Base-by-base conservation (phyloP, 495 filamentous ascomycete genomes). In the Tetracladium marchalianum region DNA sequence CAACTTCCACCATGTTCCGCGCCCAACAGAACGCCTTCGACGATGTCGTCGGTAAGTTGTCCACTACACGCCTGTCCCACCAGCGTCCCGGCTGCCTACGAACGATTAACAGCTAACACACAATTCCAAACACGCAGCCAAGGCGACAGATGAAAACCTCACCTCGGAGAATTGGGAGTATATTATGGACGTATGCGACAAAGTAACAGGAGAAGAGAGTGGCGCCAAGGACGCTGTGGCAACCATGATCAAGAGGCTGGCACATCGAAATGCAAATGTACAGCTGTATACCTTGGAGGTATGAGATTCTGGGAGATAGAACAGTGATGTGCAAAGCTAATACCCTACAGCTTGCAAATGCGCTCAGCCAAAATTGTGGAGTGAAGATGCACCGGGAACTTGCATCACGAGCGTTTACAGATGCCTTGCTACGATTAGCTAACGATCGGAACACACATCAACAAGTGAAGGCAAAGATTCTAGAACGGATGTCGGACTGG, bases 161-260 rank as follows among this genome's bases (percentile, higher is more conserved):
- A 97, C 92, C 8, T 85, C 85, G 36, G 93, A 97, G 70, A 95
- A 97, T 66, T 98, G 92, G 92, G 92, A 92, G 58, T 89, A 82
- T 62, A 98, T 98, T 64, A 82, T 98, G 66, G 92, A 98, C 74
- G 89, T 97, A 46, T 96, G 90, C 74, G 92, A 98, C 66, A 90
- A 88, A 60, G 92, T 96, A 35, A 67, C 59, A 22, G 66, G 59
- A 42, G 65, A 73, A 45, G 43, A 62, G 37, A 74, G 69, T 59
- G 77, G 89, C 36, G 75, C 88, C 42, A 95, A 94, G 67, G 90
- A 97, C 69, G 89, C 81, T 13, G 87, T 97, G 50, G 85, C 88
- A 51, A 84, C 86, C 49, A 75, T 98, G 74, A 98, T 97, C 63
- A 97, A 95, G 68, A 75, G 92, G 48, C 72, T 98, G 52, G 93